Evolutionary conservation across 306 rosid genomes (phyloP).

Genomic region (Sicyos baderoa): DNA sequence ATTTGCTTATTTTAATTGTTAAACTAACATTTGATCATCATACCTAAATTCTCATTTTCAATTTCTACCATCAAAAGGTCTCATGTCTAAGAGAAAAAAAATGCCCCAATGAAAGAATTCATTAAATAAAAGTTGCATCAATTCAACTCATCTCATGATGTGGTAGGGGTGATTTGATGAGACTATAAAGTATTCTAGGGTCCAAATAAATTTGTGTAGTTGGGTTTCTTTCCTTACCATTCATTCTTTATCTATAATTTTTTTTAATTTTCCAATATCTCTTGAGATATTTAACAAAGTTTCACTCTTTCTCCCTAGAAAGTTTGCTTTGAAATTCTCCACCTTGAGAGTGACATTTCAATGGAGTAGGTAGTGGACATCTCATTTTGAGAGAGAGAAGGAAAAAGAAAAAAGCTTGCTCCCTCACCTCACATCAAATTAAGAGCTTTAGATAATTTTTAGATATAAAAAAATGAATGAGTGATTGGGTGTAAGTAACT

Average conservation of each 20-base stretch:
- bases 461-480: not conserved
- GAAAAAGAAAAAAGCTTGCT: not conserved
- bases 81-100: too few relatives aligned
- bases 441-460: not conserved
- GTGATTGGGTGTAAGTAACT: slow-evolving; percentile 5
- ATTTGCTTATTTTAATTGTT: too few relatives aligned
- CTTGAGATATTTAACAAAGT: not conserved
- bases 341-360: slow-evolving; percentile 11
- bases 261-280: not conserved
- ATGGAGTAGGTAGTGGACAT: slow-evolving; percentile 7
- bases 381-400: not conserved
- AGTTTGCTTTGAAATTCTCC: not conserved
- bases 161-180: not conserved
- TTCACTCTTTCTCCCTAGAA: not conserved
- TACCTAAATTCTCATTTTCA: too few relatives aligned
- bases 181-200: not conserved
- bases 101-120: too few relatives aligned
- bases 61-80: too few relatives aligned
- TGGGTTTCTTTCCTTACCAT: not conserved
- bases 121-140: not conserved
- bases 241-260: not conserved
- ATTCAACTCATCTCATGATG: not conserved
- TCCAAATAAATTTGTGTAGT: not conserved
- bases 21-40: too few relatives aligned
- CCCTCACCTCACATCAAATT: slow-evolving; percentile 8